Percentiles rank a stretch among this genome's conserved stretches.
Evolutionary conservation across 202 grass and related monocot species (phyloP).

Genomic region (Carex sylvatica): DNA sequence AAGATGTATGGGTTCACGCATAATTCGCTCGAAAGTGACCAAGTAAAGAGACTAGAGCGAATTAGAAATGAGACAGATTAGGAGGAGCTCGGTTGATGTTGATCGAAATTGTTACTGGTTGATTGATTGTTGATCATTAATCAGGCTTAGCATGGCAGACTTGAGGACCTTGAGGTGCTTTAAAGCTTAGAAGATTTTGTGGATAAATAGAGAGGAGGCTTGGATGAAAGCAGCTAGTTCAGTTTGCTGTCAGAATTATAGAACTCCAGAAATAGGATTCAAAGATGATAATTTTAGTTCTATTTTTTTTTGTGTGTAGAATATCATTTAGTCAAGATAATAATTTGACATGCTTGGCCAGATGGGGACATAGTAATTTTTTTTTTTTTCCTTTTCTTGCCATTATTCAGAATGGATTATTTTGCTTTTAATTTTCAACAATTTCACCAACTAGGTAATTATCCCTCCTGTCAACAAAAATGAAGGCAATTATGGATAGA

Average conservation of each 20-base stretch:
- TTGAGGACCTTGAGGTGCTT: neutral
- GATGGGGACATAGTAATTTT: no score
- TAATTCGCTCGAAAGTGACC: conserved; percentile 55
- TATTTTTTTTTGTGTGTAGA: neutral
- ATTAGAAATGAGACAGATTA: conserved; percentile 45
- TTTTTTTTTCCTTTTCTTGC: no score
- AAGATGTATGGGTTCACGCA: conserved; percentile 78
- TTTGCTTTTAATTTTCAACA: no score
- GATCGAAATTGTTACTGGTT: neutral
- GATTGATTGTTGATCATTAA: neutral
- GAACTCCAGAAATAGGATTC: neutral
- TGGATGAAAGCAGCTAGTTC: neutral
- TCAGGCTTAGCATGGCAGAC: neutral
- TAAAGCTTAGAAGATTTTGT: neutral
- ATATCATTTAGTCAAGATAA: neutral
- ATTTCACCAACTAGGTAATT: no score
- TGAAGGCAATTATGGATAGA: no score
- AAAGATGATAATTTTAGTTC: neutral
- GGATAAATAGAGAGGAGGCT: neutral
- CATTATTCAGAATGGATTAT: no score
- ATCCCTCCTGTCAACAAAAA: no score
- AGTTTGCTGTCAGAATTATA: neutral
- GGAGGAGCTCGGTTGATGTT: neutral
- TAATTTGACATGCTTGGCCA: neutral
- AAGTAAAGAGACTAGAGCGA: conserved; percentile 27